phyloP scores from a whole-genome alignment of 1,139 yeast genomes.

The Diutina ranongensis region DNA sequence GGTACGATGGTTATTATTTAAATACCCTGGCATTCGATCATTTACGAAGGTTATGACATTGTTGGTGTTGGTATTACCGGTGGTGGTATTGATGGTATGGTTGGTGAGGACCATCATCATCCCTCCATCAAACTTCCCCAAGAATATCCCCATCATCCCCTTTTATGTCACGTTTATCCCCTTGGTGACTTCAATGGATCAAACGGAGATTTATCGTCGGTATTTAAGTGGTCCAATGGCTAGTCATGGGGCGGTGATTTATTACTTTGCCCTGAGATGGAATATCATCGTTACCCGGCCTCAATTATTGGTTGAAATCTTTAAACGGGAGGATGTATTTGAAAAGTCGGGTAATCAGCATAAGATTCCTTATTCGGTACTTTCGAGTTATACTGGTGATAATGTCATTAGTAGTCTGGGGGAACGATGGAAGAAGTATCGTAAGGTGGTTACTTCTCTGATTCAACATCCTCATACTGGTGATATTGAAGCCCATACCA shows the following conservation, averaged over 20 bases:
- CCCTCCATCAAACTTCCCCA: conserved; percentile 11
- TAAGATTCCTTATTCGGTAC: conserved; percentile 45
- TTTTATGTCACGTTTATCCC: conserved; percentile 48
- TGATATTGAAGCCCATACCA: conserved; percentile 25
- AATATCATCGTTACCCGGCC: conserved; percentile 44
- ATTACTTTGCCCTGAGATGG: conserved; percentile 56
- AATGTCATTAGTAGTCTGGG: conserved; percentile 55
- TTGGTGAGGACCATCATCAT: neutral
- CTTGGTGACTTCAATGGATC: conserved; percentile 33
- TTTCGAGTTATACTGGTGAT: conserved; percentile 50
- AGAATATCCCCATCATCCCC: conserved; percentile 48
- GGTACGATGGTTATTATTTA: too few species aligned
- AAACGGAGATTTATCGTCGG: conserved; percentile 30
- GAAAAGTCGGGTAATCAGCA: conserved; percentile 52
- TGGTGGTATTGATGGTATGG: neutral
- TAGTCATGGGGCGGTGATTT: conserved; percentile 43
- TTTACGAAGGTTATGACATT: too few species aligned
- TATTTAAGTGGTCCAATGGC: conserved; percentile 13
- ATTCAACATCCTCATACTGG: conserved; percentile 37
- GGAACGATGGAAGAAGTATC: conserved; percentile 37
- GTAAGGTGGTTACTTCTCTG: conserved; percentile 34
- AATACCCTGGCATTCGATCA: too few species aligned
- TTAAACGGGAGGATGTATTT: conserved; percentile 37
- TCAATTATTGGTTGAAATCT: conserved; percentile 31
- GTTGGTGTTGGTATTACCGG: neutral